A percentile compares a stretch with the other conserved stretches of the same genome.
These are phyloP conservation scores for Aphanomyces cochlioides DNA, from an alignment of 352 stramenopile genomes.

Conservation along the genomic window DNA sequence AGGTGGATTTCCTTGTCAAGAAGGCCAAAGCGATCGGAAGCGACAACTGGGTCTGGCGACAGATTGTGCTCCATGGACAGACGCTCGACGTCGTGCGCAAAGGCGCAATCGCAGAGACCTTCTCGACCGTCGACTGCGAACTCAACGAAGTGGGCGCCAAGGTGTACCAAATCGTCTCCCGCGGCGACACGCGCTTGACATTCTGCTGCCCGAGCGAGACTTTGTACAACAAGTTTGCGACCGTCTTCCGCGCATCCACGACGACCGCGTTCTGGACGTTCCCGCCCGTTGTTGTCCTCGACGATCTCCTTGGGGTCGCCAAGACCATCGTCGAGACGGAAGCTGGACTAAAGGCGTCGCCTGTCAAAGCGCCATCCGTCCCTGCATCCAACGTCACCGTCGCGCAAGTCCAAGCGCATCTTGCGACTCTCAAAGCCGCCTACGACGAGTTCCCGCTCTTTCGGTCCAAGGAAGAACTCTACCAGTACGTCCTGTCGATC, in stretches of 20 bases:
- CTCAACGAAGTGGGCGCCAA: not conserved
- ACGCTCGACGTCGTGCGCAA: not conserved
- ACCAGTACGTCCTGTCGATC: no score
- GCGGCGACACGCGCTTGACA: not conserved
- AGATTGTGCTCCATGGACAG: not conserved
- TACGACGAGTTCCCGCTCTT: no score
- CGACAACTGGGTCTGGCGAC: not conserved
- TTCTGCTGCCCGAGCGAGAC: not conserved
- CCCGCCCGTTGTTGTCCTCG: not conserved
- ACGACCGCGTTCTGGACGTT: not conserved
- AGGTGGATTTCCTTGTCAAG: not conserved
- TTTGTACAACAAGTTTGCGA: not conserved
- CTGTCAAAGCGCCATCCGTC: not conserved
- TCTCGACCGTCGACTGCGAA: not conserved
- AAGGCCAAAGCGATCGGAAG: not conserved
- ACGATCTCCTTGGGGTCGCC: not conserved
- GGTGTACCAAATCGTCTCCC: not conserved
- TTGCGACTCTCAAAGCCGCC: no score
- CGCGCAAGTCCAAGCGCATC: no score
- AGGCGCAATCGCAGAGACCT: not conserved
- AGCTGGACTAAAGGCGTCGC: not conserved
- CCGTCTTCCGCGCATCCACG: not conserved
- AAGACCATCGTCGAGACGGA: not conserved
- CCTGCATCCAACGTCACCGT: no score
- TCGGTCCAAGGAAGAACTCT: no score